phyloP scores from a whole-genome alignment of 225 moss, liverwort and hornwort genomes.

The Straminergon stramineum region DNA sequence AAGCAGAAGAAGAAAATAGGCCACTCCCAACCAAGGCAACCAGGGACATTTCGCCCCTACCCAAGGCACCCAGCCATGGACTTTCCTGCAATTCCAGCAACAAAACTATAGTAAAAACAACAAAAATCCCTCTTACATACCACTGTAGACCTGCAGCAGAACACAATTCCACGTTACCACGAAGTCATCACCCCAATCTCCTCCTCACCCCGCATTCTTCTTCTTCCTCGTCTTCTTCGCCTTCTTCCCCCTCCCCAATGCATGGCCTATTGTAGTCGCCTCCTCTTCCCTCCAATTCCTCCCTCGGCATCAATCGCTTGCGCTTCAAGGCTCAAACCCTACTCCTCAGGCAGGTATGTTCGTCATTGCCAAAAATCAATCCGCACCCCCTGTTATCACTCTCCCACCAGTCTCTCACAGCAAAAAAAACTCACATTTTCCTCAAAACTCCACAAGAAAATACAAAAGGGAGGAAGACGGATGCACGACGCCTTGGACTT shows the following conservation, averaged over 20 bases:
- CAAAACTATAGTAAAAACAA: not conserved
- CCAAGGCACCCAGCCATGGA: not conserved
- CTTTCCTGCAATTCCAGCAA: not conserved
- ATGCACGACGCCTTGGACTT: not conserved
- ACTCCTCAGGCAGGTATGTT: not conserved
- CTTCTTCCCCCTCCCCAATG: not conserved
- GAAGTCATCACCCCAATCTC: not conserved
- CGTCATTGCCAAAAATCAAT: not conserved
- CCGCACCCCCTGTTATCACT: not conserved
- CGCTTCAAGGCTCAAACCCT: not conserved
- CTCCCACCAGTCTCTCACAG: not conserved
- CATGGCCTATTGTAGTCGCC: not conserved
- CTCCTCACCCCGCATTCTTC: not conserved
- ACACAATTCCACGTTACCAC: not conserved
- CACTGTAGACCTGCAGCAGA: not conserved
- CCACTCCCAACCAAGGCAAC: not conserved
- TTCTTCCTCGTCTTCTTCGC: not conserved
- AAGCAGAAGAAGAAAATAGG: not conserved
- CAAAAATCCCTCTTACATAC: not conserved
- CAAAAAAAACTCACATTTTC: not conserved
- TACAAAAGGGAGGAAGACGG: not conserved
- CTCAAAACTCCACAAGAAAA: not conserved
- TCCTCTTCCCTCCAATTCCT: not conserved
- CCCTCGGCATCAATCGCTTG: not conserved
- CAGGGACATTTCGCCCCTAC: not conserved